Evolutionary conservation across 352 stramenopile species (phyloP).

Genomic region (Phytophthora gonapodyides): DNA sequence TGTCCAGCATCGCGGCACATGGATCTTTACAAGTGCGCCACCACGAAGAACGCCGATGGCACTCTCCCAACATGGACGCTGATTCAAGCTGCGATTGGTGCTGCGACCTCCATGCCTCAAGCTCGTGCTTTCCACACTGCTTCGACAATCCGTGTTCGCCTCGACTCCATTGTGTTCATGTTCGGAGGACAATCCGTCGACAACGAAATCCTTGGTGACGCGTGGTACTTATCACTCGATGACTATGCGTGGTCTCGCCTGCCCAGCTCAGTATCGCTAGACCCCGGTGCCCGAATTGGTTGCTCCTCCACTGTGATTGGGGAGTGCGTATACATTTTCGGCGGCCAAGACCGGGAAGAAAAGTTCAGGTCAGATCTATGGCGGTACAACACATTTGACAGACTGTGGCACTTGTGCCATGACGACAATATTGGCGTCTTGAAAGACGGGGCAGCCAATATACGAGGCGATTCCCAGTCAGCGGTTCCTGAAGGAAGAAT

Average conservation of each 20-base stretch:
- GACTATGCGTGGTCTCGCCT: constrained; percentile 83
- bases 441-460: constrained; percentile 16
- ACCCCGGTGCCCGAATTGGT: constrained; percentile 72
- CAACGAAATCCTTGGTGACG: constrained; percentile 73
- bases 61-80: constrained; percentile 77
- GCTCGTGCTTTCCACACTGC: constrained; percentile 75
- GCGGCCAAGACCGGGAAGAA: constrained; percentile 80
- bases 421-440: constrained; percentile 71
- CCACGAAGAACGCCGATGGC: constrained; percentile 55
- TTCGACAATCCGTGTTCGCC: constrained; percentile 65
- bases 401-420: constrained; percentile 84
- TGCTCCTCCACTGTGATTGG: constrained; percentile 76
- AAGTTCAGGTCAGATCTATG: constrained; percentile 80
- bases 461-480: constrained; percentile 47
- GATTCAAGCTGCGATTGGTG: constrained; percentile 67
- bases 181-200: constrained; percentile 81
- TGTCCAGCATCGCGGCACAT: constrained; percentile 79
- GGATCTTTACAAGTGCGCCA: constrained; percentile 85
- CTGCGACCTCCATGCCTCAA: constrained; percentile 63
- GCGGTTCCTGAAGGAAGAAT: constrained; percentile 55
- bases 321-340: constrained; percentile 86
- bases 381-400: constrained; percentile 89
- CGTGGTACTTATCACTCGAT: constrained; percentile 83
- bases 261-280: constrained; percentile 71
- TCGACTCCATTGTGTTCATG: constrained; percentile 84